These are phyloP conservation scores for Amorphotheca resinae DNA, from an alignment of 495 filamentous ascomycete species.

Conservation along the genomic window DNA sequence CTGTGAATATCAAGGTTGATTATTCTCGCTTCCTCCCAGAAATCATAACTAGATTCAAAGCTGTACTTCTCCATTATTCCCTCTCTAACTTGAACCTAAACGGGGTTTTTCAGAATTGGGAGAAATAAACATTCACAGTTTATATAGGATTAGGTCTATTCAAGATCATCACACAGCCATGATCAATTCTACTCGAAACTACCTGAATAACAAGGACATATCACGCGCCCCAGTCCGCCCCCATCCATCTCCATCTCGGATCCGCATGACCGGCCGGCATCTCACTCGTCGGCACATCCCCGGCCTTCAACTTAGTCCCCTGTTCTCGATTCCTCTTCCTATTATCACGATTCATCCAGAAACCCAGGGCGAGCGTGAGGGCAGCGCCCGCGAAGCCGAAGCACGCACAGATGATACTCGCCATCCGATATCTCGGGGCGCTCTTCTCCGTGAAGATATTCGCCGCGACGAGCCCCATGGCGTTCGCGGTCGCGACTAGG, in stretches of 20 bases:
- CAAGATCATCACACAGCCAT: too few species aligned
- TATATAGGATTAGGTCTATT: too few species aligned
- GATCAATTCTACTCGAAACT: too few species aligned
- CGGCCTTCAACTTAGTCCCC: constrained; percentile 1
- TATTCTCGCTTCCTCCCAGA: too few species aligned
- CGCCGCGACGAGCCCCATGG: constrained; percentile 4
- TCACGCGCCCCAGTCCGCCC: too few species aligned
- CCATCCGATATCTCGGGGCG: constrained; percentile 6
- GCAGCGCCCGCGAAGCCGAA: constrained; percentile 4
- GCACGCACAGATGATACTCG: constrained; percentile 6
- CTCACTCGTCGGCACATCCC: constrained; percentile 6
- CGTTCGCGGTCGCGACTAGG: constrained; percentile 2
- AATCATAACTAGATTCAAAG: too few species aligned
- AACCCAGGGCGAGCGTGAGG: neutral
- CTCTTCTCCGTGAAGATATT: constrained; percentile 6
- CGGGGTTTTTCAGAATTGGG: too few species aligned
- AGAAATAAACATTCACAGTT: too few species aligned
- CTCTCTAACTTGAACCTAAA: too few species aligned
- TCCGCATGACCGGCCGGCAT: constrained; percentile 5
- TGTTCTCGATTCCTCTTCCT: neutral
- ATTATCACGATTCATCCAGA: constrained; percentile 11
- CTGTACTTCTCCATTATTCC: too few species aligned
- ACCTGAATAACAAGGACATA: too few species aligned
- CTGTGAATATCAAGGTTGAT: too few species aligned
- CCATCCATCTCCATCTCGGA: constrained; percentile 10